Evolutionary conservation across 164 flowering plant genomes (phyloP), one percentile per base, ranked within the genome.

Genomic region (Vitis riparia): DNA sequence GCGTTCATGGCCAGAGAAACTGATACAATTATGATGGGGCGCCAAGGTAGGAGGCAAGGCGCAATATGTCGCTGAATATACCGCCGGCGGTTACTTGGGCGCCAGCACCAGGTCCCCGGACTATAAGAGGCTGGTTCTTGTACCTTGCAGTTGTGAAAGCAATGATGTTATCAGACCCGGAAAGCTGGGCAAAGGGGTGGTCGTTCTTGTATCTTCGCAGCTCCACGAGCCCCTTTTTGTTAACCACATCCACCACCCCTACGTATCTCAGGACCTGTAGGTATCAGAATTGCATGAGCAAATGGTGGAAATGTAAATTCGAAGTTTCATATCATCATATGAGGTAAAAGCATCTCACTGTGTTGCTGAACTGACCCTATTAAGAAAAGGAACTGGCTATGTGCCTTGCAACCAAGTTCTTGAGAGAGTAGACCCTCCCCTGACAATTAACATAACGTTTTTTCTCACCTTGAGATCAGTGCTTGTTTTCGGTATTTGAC

Each of bases 71-170:
- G n/a, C 94, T 88, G 77, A 95, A 95, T 55, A 95, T 80, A 52
- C 99, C 99, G 58, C 94, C 99, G 32, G 99, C 98, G 2, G 98
- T 95, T 55, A 93, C 99, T 79, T 90, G 88, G 5, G 99, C 99
- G 15, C 99, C 98, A 32, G 99, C 99, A 11, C 99, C 98, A 3
- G 98, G 99, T 1, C 99, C 98, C 9, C 96, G 95, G 9, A 93
- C 90, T 11, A 95, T 90, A 13, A 95, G 81, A 23, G 97, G 99
- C 69, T 91, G 98, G 32, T 88, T 80, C 71, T 83, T 85, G 86
- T 95, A 95, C 80, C 99, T 86, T 69, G 78, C 71, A 47, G 97
- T 93, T 53, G 98, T 90, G 86, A 95, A 95, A 8, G 96, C 96
- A 44, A 93, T 95, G 68, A 93, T 95, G 81, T 95, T 95, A 71